Evolutionary conservation across 108 stramenopile species (phyloP).

Genomic region (Conticribra guillardii): DNA sequence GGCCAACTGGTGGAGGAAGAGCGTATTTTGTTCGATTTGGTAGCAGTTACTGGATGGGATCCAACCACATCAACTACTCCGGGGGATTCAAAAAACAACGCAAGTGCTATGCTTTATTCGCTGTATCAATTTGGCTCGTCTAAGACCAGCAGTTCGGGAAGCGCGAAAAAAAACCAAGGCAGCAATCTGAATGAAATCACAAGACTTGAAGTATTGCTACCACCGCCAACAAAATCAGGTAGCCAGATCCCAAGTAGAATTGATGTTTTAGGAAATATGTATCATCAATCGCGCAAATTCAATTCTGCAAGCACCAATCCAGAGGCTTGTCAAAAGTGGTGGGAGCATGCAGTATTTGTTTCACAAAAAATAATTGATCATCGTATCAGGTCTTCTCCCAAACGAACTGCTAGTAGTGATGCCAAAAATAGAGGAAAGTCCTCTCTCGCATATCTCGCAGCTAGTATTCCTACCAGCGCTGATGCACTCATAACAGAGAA

Average conservation of each 20-base stretch:
- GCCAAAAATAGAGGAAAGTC: background rate
- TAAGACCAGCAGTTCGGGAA: background rate
- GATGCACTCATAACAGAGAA: background rate
- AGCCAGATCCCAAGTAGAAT: too few relatives aligned
- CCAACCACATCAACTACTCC: background rate
- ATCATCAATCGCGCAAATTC: conserved; percentile 10
- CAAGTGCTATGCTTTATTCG: background rate
- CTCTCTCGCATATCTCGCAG: background rate
- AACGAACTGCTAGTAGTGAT: background rate
- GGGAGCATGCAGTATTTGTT: background rate
- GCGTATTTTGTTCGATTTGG: conserved; percentile 19
- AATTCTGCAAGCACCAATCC: background rate
- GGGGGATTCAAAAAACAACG: background rate
- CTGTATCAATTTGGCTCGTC: conserved; percentile 6
- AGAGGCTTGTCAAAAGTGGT: background rate
- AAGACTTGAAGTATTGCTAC: conserved; percentile 8
- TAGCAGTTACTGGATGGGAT: conserved; percentile 7
- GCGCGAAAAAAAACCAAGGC: background rate
- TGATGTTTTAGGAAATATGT: conserved; percentile 17
- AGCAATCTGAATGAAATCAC: conserved; percentile 1
- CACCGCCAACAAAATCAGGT: conserved; percentile 11
- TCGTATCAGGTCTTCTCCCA: background rate
- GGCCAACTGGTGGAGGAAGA: conserved; percentile 5
- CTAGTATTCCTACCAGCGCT: background rate
- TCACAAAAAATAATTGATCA: conserved; percentile 1